Evolutionary conservation across 306 rosid species (phyloP), one percentile per base, ranked within the genome.

Genomic region (Rubus parviflorus): DNA sequence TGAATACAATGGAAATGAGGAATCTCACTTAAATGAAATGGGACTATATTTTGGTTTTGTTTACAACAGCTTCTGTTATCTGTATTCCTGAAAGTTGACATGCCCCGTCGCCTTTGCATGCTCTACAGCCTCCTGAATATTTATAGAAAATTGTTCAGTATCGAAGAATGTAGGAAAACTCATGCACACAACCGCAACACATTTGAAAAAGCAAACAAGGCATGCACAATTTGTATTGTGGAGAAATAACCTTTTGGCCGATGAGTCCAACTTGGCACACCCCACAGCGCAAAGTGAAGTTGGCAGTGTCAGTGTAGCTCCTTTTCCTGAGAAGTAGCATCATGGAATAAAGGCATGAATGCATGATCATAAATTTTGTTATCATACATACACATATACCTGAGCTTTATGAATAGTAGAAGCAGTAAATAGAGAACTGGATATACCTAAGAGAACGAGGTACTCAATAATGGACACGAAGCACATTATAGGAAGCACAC

Each of bases 251-350:
- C 99, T 86, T 87, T 80, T 92, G 92, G 79, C 97, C 99, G 9
- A 87, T 6, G 8, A 96, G 94, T 81, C 98, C 99, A 64, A 90
- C 90, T 85, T 96, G 99, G 92, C 99, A 96, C 10, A 91, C 93
- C n/a, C 97, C 98, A 49, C 99, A 96, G 57, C 98, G 98, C 79
- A 92, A 84, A 48, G 99, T 92, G 88, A 96, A 96, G 86, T 81
- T 96, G 64, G 99, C 83, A 16, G 98, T 91, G 88, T 96, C 94
- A 0, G 99, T 96, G 80, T 48, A 96, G 8, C 91, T 92, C 84
- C 96, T 77, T 82, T 88, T 91, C 85, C 99, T 96, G 88, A 70
- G 64, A 88, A 70, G 46, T 63, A 30, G 63, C 37, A 71, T 54
- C 42, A 48, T 17, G 46, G 48, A 42, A 64, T 79, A 72, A 13